phyloP scores from a whole-genome alignment of 441 rosid genomes.

The Erodium chrysanthum region DNA sequence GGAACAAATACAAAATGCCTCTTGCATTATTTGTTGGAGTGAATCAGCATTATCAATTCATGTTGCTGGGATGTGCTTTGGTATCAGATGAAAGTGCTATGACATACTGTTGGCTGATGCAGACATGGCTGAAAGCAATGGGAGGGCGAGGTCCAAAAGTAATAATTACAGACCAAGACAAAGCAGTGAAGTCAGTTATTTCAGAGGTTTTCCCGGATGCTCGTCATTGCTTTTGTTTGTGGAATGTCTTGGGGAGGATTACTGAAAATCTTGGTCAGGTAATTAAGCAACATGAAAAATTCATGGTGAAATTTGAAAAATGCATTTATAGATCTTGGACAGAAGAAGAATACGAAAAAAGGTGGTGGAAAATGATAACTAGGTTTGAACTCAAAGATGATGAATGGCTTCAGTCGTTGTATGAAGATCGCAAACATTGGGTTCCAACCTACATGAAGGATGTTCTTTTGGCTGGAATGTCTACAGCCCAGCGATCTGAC shows the following conservation, averaged over 20 bases:
- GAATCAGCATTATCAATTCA: conserved; percentile 72
- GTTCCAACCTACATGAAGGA: conserved; percentile 58
- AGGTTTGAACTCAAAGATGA: conserved; percentile 59
- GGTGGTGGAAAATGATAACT: conserved; percentile 66
- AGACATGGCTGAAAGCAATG: conserved; percentile 68
- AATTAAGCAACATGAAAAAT: conserved; percentile 48
- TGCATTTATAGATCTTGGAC: conserved; percentile 76
- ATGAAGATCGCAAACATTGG: conserved; percentile 65
- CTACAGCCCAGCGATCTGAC: conserved; percentile 55
- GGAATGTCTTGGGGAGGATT: conserved; percentile 56
- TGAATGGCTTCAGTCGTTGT: conserved; percentile 47
- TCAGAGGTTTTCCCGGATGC: conserved; percentile 46
- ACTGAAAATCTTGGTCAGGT: conserved; percentile 57
- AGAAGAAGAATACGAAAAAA: conserved; percentile 59
- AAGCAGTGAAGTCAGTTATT: conserved; percentile 37
- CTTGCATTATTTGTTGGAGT: conserved; percentile 69
- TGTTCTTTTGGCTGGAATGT: conserved; percentile 69
- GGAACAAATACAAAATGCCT: conserved; percentile 74
- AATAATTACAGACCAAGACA: conserved; percentile 58
- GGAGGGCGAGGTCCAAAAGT: conserved; percentile 66
- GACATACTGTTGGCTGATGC: conserved; percentile 70
- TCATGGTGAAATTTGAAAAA: conserved; percentile 65
- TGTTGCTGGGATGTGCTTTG: conserved; percentile 75
- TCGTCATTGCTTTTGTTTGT: conserved; percentile 55
- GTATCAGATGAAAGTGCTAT: conserved; percentile 55